phyloP scores from a whole-genome alignment of 2,329 filamentous ascomycete species.

The Aspergillus vadensis region DNA sequence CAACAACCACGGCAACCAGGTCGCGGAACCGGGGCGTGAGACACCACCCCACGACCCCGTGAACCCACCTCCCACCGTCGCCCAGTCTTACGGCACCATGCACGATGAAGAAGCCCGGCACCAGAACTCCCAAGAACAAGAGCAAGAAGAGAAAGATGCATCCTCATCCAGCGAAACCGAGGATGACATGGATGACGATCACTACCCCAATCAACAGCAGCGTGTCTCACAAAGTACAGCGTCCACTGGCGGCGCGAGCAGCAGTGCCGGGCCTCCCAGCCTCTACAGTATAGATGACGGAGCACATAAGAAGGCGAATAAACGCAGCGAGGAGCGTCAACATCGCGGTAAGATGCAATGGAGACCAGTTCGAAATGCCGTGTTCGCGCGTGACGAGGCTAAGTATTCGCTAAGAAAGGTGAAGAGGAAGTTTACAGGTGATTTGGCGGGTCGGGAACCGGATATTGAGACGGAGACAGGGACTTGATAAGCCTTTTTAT shows the following conservation, averaged over 20 bases:
- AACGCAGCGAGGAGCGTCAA: constrained; percentile 68
- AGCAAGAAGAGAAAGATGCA: constrained; percentile 16
- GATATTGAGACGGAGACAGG: constrained; percentile 76
- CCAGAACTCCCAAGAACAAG: background rate
- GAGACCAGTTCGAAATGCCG: constrained; percentile 81
- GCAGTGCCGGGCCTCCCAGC: constrained; percentile 9
- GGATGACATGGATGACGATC: constrained; percentile 18
- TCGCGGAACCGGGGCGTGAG: constrained; percentile 59
- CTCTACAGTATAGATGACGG: constrained; percentile 29
- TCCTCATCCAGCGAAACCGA: constrained; percentile 25
- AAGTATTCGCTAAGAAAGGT: constrained; percentile 75
- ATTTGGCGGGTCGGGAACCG: constrained; percentile 76
- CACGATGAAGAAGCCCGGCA: constrained; percentile 35
- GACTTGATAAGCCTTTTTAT: background rate
- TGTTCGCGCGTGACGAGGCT: constrained; percentile 86
- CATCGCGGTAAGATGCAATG: constrained; percentile 94
- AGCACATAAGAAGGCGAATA: constrained; percentile 33
- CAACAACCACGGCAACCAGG: constrained; percentile 55
- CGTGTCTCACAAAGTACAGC: background rate
- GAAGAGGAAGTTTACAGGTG: constrained; percentile 68
- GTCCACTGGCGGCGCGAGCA: background rate
- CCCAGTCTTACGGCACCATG: constrained; percentile 1
- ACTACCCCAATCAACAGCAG: constrained; percentile 5
- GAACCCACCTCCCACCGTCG: constrained; percentile 37
- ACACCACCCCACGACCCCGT: constrained; percentile 55